Evolutionary conservation across 192 early-diverging fungal genomes (phyloP), one percentile per base, ranked within the genome.

Genomic region (Phycomyces blakesleeanus): DNA sequence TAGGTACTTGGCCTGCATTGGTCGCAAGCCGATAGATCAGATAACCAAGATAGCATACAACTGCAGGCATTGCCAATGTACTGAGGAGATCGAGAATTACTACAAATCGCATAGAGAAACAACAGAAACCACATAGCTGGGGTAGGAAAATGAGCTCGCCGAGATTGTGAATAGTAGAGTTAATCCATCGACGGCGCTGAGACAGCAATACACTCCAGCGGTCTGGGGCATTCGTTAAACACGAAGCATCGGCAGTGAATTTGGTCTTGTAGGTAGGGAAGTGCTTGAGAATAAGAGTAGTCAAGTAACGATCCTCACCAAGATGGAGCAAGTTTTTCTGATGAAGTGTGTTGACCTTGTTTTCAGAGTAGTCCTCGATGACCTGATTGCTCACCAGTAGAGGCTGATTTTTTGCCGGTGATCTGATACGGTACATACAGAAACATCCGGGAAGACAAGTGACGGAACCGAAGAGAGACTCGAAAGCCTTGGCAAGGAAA

Each of bases 141-240:
- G 91, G 90, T 64, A 99, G 77, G 67, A 93, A 89, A 21, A 94
- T 69, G 54, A 99, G 76, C 73, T 99, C 97, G 59, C 95, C 85
- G 64, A 97, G 81, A 70, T 99, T 99, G 81, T 99, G 97, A 6
- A 99, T 89, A 5, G 97, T 99, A 39, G 95, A 97, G 80, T 99
- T 99, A 69, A 99, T 99, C 97, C 97, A 99, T 65, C 97, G 90
- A 74, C 97, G 92, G 67, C 97, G 89, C 74, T 99, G 97, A 7
- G 97, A 99, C 39, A 99, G 71, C 58, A 99, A 76, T 5, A 99
- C 89, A 51, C 85, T 83, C 87, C 93, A 96, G 63, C 85, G 82
- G 61, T 98, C 97, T 3, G 97, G 97, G 7, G 92, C 97, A 61
- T 84, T 89, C 44, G 97, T 99, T 66, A 81, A 80, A 73, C 96